Conservation (phyloP, 169 alveolate species). For the Plasmodium fragile region DNA sequence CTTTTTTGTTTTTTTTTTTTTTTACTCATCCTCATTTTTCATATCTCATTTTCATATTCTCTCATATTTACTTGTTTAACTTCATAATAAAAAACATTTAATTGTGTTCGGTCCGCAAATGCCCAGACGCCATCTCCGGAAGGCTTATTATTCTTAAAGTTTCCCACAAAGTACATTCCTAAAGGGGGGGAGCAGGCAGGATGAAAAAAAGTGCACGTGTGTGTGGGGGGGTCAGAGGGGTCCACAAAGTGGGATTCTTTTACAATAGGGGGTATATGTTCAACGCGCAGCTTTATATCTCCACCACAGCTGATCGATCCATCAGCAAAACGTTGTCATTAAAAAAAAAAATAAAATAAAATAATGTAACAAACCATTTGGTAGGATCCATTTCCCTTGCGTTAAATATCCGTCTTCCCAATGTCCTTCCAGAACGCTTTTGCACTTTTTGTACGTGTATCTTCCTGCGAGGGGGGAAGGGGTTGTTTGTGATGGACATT, state of each 20-base stretch:
- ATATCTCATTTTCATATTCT: neutral
- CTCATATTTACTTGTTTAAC: conserved; percentile 12
- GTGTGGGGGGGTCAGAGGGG: neutral
- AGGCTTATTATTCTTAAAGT: conserved; percentile 35
- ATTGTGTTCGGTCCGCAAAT: conserved; percentile 42
- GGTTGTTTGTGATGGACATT: neutral
- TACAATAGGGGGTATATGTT: neutral
- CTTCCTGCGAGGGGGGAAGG: conserved; percentile 19
- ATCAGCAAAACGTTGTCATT: neutral
- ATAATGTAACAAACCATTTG: conserved; percentile 33
- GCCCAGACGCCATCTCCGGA: conserved; percentile 51
- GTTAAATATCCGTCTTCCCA: conserved; percentile 59
- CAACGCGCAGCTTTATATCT: neutral
- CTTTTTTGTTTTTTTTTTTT: neutral
- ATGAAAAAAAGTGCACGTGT: neutral
- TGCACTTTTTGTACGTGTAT: conserved; percentile 55
- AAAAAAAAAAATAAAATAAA: conserved; percentile 4
- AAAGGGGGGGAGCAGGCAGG: neutral
- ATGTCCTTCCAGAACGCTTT: conserved; percentile 51
- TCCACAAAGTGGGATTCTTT: neutral
- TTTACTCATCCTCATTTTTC: neutral
- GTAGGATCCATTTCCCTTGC: conserved; percentile 60
- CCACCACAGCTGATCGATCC: neutral
- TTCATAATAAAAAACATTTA: conserved; percentile 49
- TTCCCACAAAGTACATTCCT: conserved; percentile 60